Percentiles rank a stretch among this genome's conserved stretches.
Conservation (phyloP, 2,329 filamentous ascomycete species). For the Aspergillus texensis region DNA sequence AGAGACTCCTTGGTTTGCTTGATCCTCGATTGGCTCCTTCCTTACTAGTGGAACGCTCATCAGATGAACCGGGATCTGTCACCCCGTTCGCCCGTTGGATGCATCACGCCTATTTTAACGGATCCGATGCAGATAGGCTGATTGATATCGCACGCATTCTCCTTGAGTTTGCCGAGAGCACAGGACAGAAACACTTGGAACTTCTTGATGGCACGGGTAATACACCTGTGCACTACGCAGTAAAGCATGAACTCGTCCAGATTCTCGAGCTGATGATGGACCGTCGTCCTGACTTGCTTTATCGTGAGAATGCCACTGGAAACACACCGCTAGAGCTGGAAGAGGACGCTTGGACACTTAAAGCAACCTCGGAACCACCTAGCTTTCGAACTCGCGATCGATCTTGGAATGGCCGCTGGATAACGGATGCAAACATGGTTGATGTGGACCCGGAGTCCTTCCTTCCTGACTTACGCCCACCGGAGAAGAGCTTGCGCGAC, state of each 20-base stretch:
- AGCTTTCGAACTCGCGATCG: background rate
- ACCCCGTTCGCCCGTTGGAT: conserved; percentile 64
- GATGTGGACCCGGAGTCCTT: conserved; percentile 11
- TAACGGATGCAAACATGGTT: background rate
- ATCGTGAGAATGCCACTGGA: conserved; percentile 75
- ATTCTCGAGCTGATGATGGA: conserved; percentile 58
- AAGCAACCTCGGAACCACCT: conserved; percentile 24
- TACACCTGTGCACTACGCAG: conserved; percentile 43
- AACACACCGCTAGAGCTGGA: conserved; percentile 67
- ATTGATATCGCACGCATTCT: conserved; percentile 10
- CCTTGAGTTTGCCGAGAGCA: conserved; percentile 54
- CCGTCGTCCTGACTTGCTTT: conserved; percentile 61
- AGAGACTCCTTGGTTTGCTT: conserved; percentile 64
- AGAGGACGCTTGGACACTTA: conserved; percentile 29
- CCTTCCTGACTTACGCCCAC: conserved; percentile 4
- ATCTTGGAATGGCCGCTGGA: background rate
- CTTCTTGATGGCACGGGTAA: conserved; percentile 49
- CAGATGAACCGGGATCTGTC: conserved; percentile 26
- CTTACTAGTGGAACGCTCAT: conserved; percentile 36
- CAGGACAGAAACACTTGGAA: conserved; percentile 47
- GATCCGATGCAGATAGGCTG: background rate
- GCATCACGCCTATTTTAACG: conserved; percentile 7
- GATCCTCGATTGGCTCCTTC: conserved; percentile 51
- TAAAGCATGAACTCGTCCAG: conserved; percentile 54
- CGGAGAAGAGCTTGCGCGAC: conserved; percentile 35